Evolutionary conservation across 306 rosid genomes (phyloP), one percentile per base, ranked within the genome.

Genomic region (Quercus suber): DNA sequence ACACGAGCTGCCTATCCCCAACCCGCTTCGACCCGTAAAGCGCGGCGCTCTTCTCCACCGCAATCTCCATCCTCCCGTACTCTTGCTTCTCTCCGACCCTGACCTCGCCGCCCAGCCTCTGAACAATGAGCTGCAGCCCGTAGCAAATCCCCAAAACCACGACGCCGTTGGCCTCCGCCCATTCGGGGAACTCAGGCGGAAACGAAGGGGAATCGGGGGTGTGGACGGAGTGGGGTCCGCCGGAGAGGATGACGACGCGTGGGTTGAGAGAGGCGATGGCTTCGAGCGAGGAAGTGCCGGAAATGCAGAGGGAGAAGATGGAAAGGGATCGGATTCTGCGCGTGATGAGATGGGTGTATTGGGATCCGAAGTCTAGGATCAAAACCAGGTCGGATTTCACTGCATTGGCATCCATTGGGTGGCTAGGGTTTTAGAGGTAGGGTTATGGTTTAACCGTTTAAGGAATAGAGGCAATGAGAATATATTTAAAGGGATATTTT

Each of bases 191-290:
- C 5, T 90, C 96, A 0, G 81, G 84, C 0, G 97, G 93, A 80
- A 95, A 95, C 80, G 86, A 74, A 7, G 99, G 98, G 33, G 99
- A 89, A 58, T 89, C 88, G 0, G 81, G 71, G 14, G 97, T 85
- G 83, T 95, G 99, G 45, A 95, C 99, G 10, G 98, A 95, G 87
- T 95, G 98, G 63, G 99, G 99, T 0, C 99, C 99, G 3, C 99
- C 99, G 31, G 99, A 95, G 82, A 95, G 96, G 31, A 95, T 86
- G 71, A 95, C 94, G 58, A 93, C 93, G 59, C 82, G 64, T 23
- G 99, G 99, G 9, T 88, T 88, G 78, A 84, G 97, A 15, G 82
- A 87, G 30, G 87, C 27, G 81, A 95, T 90, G 92, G 94, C 5
- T 21, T 81, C 15, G 55, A 95, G 97, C 21, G 94, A 25, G 5